A percentile compares a stretch with the other conserved stretches of the same genome.
Evolutionary conservation across 83 land plant genomes (phyloP).

Genomic region (Thuja plicata): DNA sequence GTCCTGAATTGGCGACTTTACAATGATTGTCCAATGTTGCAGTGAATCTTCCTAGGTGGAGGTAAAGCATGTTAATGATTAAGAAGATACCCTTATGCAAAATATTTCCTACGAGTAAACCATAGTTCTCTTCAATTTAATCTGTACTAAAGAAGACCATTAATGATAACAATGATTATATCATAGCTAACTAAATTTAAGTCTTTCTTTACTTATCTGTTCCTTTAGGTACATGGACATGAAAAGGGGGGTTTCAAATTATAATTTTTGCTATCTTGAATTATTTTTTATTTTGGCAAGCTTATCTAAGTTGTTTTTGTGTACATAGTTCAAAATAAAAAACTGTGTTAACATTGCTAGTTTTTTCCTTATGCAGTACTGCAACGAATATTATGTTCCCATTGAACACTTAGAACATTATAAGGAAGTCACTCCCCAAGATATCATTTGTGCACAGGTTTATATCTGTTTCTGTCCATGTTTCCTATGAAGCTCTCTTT

Average conservation of each 20-base stretch:
- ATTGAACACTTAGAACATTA: slow-evolving; percentile 80
- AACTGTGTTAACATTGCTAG: background rate
- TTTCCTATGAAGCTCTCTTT: background rate
- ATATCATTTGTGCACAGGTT: slow-evolving; percentile 96
- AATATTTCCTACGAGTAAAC: background rate
- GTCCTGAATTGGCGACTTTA: too few relatives aligned
- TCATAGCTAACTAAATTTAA: background rate
- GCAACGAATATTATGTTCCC: slow-evolving; percentile 91
- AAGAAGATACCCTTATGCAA: background rate
- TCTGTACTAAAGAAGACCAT: background rate
- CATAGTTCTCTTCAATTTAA: background rate
- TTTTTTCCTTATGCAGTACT: slow-evolving; percentile 54
- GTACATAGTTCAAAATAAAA: background rate
- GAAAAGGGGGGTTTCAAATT: background rate
- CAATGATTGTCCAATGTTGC: background rate
- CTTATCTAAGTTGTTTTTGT: background rate
- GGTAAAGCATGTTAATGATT: background rate
- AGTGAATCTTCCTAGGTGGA: background rate
- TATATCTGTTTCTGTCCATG: background rate
- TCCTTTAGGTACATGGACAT: background rate
- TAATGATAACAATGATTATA: background rate
- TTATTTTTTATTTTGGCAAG: background rate
- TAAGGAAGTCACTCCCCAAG: slow-evolving; percentile 82
- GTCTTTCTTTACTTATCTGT: background rate
- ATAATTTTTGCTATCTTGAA: background rate